phyloP scores from a whole-genome alignment of 331 rosid species.

The Rhamnella rubrinervis region DNA sequence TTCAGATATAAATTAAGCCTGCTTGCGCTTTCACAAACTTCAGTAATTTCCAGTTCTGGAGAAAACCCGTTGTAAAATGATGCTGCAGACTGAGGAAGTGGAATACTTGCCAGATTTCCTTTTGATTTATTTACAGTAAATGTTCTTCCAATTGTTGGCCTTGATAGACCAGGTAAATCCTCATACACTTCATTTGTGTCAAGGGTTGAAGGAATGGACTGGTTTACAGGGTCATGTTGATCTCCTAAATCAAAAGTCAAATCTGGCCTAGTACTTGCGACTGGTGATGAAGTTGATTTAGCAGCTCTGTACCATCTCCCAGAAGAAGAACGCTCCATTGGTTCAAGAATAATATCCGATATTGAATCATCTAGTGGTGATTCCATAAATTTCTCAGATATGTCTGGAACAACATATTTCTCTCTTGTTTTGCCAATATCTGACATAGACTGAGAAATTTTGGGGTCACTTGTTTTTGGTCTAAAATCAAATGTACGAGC shows the following conservation, averaged over 20 bases:
- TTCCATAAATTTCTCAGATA: constrained; percentile 22
- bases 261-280: constrained; percentile 29
- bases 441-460: constrained; percentile 30
- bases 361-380: constrained; percentile 26
- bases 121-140: constrained; percentile 46
- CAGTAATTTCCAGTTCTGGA: constrained; percentile 64
- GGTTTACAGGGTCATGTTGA: constrained; percentile 26
- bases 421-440: constrained; percentile 31
- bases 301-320: constrained; percentile 36
- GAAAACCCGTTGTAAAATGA: constrained; percentile 61
- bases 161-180: constrained; percentile 15
- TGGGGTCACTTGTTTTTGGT: constrained; percentile 16
- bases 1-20: constrained; percentile 62
- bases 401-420: constrained; percentile 15
- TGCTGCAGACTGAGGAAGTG: constrained; percentile 80
- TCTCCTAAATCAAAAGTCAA: constrained; percentile 20
- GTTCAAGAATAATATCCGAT: constrained; percentile 32
- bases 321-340: constrained; percentile 39
- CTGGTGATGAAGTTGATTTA: constrained; percentile 35
- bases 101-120: constrained; percentile 41
- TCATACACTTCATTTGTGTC: constrained; percentile 27
- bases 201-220: constrained; percentile 14
- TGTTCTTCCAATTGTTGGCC: constrained; percentile 36
- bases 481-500: constrained; percentile 22
- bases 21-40: constrained; percentile 54